These are phyloP conservation scores for Aciculoconidium aculeatum DNA, from an alignment of 805 yeast genomes.

Conservation along the genomic window DNA sequence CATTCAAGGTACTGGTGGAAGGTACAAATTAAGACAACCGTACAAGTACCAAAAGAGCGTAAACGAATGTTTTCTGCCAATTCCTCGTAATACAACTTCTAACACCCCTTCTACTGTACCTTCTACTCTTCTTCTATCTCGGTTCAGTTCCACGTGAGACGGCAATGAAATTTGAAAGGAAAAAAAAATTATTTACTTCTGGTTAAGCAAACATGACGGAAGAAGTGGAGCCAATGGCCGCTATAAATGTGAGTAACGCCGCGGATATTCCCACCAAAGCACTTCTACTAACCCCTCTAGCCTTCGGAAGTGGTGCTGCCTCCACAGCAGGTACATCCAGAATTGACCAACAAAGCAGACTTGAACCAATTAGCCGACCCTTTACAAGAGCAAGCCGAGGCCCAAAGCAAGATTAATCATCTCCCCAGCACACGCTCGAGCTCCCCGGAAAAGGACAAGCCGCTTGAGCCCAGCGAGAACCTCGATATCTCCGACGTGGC, in stretches of 20 bases:
- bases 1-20: too few species aligned
- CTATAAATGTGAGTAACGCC: conserved; percentile 6
- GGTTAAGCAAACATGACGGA: too few species aligned
- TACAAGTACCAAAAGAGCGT: too few species aligned
- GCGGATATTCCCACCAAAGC: neutral
- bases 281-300: conserved; percentile 17
- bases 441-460: conserved; percentile 1
- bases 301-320: conserved; percentile 30
- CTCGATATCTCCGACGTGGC: conserved; percentile 27
- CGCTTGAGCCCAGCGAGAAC: conserved; percentile 30
- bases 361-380: conserved; percentile 8
- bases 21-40: too few species aligned
- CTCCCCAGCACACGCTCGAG: conserved; percentile 3
- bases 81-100: too few species aligned
- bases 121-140: too few species aligned
- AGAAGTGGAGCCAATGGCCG: conserved; percentile 5
- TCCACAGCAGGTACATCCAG: conserved; percentile 21
- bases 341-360: conserved; percentile 6
- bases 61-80: too few species aligned
- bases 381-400: neutral
- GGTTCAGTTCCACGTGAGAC: too few species aligned
- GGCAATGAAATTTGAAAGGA: too few species aligned
- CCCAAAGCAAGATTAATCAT: neutral
- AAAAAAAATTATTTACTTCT: too few species aligned
- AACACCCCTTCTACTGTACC: too few species aligned